These are phyloP conservation scores for Penicillium capsulatum DNA, from an alignment of 2,329 filamentous ascomycete species.

Conservation along the genomic window DNA sequence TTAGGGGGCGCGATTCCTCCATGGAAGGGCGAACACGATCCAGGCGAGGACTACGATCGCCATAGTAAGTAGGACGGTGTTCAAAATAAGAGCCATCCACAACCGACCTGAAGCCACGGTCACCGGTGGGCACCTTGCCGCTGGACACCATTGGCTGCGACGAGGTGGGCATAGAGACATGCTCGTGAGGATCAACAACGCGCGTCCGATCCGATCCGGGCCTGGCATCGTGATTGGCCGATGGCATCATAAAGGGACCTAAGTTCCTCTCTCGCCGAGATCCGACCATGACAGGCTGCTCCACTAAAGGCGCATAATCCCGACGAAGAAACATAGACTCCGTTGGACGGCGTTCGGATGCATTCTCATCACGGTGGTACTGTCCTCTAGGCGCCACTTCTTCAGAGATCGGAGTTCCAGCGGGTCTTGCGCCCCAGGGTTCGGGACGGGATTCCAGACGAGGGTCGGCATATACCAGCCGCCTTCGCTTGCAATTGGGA, in stretches of 20 bases:
- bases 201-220: conserved; percentile 16
- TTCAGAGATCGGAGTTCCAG: conserved; percentile 14
- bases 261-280: conserved; percentile 15
- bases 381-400: conserved; percentile 13
- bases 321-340: conserved; percentile 21
- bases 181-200: conserved; percentile 14
- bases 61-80: conserved; percentile 17
- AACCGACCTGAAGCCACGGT: conserved; percentile 16
- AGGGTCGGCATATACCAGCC: conserved; percentile 25
- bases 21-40: conserved; percentile 9
- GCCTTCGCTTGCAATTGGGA: conserved; percentile 33
- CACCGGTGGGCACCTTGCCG: conserved; percentile 17
- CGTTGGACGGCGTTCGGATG: conserved; percentile 14
- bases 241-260: conserved; percentile 11
- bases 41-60: conserved; percentile 16
- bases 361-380: conserved; percentile 17
- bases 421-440: conserved; percentile 11
- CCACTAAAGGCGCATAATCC: conserved; percentile 21
- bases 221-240: conserved; percentile 15
- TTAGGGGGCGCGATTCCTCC: conserved; percentile 11
- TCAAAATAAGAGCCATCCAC: conserved; percentile 14
- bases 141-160: conserved; percentile 13
- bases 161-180: conserved; percentile 13
- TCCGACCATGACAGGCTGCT: conserved; percentile 17
- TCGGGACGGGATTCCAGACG: conserved; percentile 12